A percentile compares a stretch with the other conserved stretches of the same genome.
Evolutionary conservation across 805 yeast genomes (phyloP).

Genomic region (Schwanniomyces occidentalis): DNA sequence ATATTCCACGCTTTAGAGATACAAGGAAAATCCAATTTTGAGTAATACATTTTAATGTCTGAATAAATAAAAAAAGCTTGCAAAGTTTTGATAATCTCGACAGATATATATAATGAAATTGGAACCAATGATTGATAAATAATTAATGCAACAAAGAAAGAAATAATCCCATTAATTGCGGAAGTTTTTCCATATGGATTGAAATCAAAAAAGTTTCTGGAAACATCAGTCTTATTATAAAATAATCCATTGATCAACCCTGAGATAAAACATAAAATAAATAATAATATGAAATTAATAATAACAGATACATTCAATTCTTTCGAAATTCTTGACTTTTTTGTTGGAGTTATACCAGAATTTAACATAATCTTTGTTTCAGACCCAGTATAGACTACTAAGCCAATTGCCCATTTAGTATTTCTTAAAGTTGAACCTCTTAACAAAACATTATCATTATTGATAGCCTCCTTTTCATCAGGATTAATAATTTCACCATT

Average conservation of each 20-base stretch:
- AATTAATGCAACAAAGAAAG: constrained; percentile 71
- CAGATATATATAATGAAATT: constrained; percentile 73
- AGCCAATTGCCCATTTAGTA: constrained; percentile 74
- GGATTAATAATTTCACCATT: constrained; percentile 28
- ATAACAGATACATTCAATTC: constrained; percentile 68
- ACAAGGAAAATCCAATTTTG: constrained; percentile 69
- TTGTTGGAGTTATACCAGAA: constrained; percentile 76
- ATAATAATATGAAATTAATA: constrained; percentile 60
- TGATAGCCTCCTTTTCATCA: constrained; percentile 55
- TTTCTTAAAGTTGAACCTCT: constrained; percentile 75
- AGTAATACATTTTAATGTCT: constrained; percentile 70
- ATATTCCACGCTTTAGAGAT: constrained; percentile 82
- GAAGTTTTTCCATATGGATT: constrained; percentile 60
- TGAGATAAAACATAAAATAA: constrained; percentile 64
- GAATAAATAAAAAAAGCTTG: constrained; percentile 76
- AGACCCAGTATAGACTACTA: constrained; percentile 73
- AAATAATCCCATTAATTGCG: constrained; percentile 63
- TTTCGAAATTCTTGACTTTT: constrained; percentile 62
- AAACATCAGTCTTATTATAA: constrained; percentile 44
- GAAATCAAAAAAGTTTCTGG: constrained; percentile 59
- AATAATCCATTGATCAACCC: constrained; percentile 71
- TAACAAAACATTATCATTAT: constrained; percentile 61
- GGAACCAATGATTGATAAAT: constrained; percentile 79
- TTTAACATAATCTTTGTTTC: constrained; percentile 79
- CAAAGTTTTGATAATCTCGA: constrained; percentile 74